phyloP scores from a whole-genome alignment of 306 rosid species.

The Astragalus glycyphyllos region DNA sequence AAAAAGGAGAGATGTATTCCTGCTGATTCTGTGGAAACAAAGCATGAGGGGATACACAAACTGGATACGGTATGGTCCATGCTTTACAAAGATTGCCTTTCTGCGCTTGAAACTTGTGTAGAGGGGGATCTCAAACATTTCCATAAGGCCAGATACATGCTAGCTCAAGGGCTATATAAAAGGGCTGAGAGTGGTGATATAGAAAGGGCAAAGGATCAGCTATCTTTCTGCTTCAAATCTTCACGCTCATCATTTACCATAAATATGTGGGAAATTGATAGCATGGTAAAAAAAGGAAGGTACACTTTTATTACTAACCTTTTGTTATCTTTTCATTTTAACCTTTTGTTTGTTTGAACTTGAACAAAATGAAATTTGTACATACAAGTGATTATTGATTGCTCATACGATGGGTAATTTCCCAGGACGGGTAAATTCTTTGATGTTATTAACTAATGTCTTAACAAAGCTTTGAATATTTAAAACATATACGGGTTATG shows the following conservation, averaged over 20 bases:
- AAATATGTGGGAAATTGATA: conserved; percentile 99
- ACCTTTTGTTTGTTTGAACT: conserved; percentile 26
- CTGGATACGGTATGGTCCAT: conserved; percentile 73
- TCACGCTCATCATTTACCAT: conserved; percentile 95
- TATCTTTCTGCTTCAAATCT: conserved; percentile 98
- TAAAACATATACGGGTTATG: not conserved
- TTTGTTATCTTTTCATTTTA: conserved; percentile 8
- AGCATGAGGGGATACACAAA: conserved; percentile 59
- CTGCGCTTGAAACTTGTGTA: conserved; percentile 91
- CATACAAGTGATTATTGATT: conserved; percentile 7
- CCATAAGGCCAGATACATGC: conserved; percentile 98
- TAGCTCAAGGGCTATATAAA: conserved; percentile 85
- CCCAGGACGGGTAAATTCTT: conserved; percentile 20
- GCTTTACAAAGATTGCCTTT: conserved; percentile 88
- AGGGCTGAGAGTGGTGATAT: conserved; percentile 71
- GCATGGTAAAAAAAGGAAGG: conserved; percentile 95
- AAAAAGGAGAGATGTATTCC: conserved; percentile 49
- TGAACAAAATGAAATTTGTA: conserved; percentile 2
- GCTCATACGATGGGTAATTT: conserved; percentile 29
- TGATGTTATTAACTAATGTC: conserved; percentile 7
- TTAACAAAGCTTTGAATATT: conserved; percentile 7
- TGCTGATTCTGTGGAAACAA: conserved; percentile 54
- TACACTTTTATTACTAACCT: conserved; percentile 40
- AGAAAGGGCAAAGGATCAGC: conserved; percentile 93
- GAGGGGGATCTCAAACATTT: conserved; percentile 99